A percentile compares a stretch with the other conserved stretches of the same genome.
phyloP scores from a whole-genome alignment of 1,284 basidiomycete genomes.

The Laetiporus sulphureus region DNA sequence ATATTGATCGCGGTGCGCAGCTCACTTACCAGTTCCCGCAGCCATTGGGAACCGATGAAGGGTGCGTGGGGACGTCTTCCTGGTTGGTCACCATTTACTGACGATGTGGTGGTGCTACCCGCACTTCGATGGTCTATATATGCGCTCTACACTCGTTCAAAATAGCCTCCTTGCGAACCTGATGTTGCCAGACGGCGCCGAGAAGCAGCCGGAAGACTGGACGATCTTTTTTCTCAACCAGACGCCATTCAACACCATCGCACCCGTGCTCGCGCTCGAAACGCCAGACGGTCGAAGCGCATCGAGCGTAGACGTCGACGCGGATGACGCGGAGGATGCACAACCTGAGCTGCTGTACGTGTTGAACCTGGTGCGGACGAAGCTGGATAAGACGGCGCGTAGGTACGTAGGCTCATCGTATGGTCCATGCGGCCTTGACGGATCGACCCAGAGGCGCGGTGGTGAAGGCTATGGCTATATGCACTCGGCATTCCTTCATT shows the following conservation, averaged over 20 bases:
- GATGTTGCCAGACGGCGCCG: slow-evolving; percentile 98
- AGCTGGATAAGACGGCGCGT: slow-evolving; percentile 83
- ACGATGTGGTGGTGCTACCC: background rate
- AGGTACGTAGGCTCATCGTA: slow-evolving; percentile 45
- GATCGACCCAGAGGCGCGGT: slow-evolving; percentile 70
- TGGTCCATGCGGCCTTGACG: slow-evolving; percentile 5
- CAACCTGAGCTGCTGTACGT: slow-evolving; percentile 77
- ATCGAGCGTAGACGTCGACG: slow-evolving; percentile 27
- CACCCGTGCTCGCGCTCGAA: slow-evolving; percentile 73
- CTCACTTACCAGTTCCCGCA: slow-evolving; percentile 92
- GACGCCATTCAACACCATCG: slow-evolving; percentile 79
- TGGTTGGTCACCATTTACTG: too few species aligned
- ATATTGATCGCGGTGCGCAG: slow-evolving; percentile 88
- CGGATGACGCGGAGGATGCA: slow-evolving; percentile 27
- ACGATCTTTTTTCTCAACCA: slow-evolving; percentile 98
- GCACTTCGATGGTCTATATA: slow-evolving; percentile 4
- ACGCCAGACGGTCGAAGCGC: slow-evolving; percentile 37
- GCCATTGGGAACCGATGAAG: slow-evolving; percentile 86
- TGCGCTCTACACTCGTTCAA: slow-evolving; percentile 9
- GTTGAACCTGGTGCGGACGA: slow-evolving; percentile 92
- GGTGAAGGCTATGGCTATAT: slow-evolving; percentile 95
- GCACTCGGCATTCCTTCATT: slow-evolving; percentile 92
- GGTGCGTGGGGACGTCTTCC: too few species aligned
- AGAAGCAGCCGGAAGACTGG: slow-evolving; percentile 93
- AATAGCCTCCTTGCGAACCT: slow-evolving; percentile 87